Evolutionary conservation across 768 basidiomycete species (phyloP), one percentile per base, ranked within the genome.

Genomic region (Boletus pseudopeckii): DNA sequence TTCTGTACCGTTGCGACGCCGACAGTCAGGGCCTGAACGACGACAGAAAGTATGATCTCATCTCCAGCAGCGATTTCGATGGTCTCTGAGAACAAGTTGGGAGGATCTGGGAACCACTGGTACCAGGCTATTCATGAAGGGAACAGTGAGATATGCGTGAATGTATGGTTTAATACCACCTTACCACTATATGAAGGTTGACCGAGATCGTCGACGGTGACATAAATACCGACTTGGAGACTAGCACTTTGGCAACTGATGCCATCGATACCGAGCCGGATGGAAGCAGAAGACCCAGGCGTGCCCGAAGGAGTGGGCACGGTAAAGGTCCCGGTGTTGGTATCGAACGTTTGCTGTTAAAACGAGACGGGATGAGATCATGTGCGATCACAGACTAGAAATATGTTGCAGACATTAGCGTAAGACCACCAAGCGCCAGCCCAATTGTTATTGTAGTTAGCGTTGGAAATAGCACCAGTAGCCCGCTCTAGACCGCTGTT

Each of bases 261-360:
- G 13, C 54, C 54, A 20, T 58, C 57, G 13, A 58, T 58, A 2
- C 54, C 57, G 36, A 58, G 49, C 57, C 54, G 55, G 24, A 41
- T 45, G n/a, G 50, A 5, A 15, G 50, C 57, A 30, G 37, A 15
- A 7, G 20, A 6, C 4, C 36, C 49, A 5, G 3, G 28, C 6
- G 30, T 1, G 18, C 55, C 55, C 5, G 46, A 40, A 24, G 51
- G 44, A 14, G 20, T 36, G 17, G 57, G 50, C 4, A 46, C 50
- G 9, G 39, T 46, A 14, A 58, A 52, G 7, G 50, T 57, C 7
- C 55, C 57, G 14, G 50, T 52, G 9, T 56, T 42, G 3, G 15
- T 32, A 13, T 18, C 52, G 39, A 59, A 49, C 13, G 43, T 57
- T 15, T 22, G 30, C 55, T 59, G 17, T 37, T 13, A 22, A 7